Percentiles rank a stretch among this genome's conserved stretches.
Conservation (phyloP, 2,329 filamentous ascomycete genomes). For the Chaetomiaceae sp. region DNA sequence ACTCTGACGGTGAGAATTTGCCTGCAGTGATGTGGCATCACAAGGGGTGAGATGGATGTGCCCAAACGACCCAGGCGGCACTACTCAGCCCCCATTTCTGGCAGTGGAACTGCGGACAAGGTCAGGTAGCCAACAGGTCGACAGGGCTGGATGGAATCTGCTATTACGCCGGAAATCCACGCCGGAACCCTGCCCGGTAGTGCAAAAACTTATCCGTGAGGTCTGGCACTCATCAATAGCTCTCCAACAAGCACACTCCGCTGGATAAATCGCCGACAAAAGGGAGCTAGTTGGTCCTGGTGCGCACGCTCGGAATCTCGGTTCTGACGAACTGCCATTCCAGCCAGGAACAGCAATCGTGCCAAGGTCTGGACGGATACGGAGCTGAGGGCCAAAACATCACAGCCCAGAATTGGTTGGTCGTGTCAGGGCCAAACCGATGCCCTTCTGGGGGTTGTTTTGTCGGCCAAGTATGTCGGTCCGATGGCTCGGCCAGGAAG, state of each 20-base stretch:
- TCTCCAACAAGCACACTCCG: constrained; percentile 1
- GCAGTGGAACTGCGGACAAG: neutral
- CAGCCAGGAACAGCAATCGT: neutral
- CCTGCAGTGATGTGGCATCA: constrained; percentile 16
- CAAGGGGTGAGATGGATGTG: constrained; percentile 13
- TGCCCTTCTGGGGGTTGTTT: neutral
- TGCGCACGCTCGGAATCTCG: neutral
- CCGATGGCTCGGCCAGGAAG: neutral
- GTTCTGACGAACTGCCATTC: neutral
- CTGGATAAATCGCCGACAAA: neutral
- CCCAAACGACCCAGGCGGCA: constrained; percentile 10
- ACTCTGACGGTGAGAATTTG: neutral
- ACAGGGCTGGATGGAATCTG: no score
- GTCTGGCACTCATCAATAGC: neutral
- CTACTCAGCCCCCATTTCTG: constrained; percentile 1
- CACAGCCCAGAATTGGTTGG: neutral
- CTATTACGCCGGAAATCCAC: neutral
- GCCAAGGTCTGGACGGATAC: neutral
- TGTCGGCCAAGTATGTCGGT: constrained; percentile 2
- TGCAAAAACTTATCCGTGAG: constrained; percentile 5
- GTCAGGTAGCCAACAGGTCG: constrained; percentile 2
- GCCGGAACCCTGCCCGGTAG: constrained; percentile 1
- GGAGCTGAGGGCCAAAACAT: neutral
- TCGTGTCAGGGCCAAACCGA: neutral
- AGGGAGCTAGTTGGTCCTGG: neutral